These are phyloP conservation scores for Russula sp. DNA, from an alignment of 768 basidiomycete genomes.

Conservation along the genomic window DNA sequence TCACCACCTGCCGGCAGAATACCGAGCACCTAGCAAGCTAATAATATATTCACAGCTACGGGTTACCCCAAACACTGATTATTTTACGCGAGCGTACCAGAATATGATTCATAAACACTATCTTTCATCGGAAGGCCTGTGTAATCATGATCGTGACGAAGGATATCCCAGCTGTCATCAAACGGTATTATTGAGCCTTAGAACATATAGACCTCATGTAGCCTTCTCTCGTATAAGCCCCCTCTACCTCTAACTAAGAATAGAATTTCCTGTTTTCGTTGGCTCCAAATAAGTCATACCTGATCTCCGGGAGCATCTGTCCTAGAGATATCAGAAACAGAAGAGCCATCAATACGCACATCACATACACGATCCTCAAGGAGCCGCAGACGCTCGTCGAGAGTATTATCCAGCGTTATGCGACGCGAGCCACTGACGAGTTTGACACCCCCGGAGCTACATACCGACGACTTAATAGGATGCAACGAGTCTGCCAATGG, in stretches of 20 bases:
- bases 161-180: not conserved
- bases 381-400: constrained; percentile 86
- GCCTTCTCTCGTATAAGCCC: not conserved
- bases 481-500: not conserved
- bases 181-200: constrained; percentile 5
- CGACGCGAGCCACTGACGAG: constrained; percentile 67
- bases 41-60: too few species aligned
- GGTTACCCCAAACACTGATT: too few species aligned
- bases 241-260: constrained; percentile 42
- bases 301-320: constrained; percentile 95
- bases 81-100: too few species aligned
- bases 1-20: too few species aligned
- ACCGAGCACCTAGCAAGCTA: too few species aligned
- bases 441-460: constrained; percentile 82
- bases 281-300: constrained; percentile 81
- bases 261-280: constrained; percentile 94
- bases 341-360: not conserved
- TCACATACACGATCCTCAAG: constrained; percentile 80
- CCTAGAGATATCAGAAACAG: constrained; percentile 4
- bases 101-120: too few species aligned
- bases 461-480: not conserved
- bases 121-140: too few species aligned
- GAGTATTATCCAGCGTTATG: constrained; percentile 90
- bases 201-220: constrained; percentile 12
- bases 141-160: too few species aligned